These are phyloP conservation scores for Sordariomycetes sp. DNA, from an alignment of 2,329 filamentous ascomycete genomes.

Conservation along the genomic window DNA sequence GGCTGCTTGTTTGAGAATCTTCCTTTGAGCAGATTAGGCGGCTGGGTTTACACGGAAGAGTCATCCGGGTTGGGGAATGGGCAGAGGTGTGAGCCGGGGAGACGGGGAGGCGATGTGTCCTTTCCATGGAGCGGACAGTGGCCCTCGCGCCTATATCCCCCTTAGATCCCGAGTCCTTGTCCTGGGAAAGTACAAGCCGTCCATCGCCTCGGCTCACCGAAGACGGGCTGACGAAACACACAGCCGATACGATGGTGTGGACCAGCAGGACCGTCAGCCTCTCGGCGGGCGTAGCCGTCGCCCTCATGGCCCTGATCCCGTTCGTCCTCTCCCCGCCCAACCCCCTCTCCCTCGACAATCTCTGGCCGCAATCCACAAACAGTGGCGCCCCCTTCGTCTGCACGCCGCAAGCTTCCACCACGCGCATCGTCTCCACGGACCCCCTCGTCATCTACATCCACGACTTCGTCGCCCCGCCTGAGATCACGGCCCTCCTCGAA, in stretches of 20 bases:
- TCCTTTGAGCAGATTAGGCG: background rate
- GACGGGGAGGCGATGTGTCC: background rate
- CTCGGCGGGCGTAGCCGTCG: constrained; percentile 1
- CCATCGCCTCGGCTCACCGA: background rate
- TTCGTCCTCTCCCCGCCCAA: background rate
- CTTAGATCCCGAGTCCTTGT: background rate
- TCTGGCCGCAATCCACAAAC: background rate
- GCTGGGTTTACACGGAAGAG: background rate
- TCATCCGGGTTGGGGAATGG: background rate
- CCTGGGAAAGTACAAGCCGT: background rate
- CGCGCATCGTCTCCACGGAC: constrained; percentile 25
- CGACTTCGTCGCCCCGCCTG: constrained; percentile 19
- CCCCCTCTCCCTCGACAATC: background rate
- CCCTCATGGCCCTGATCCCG: constrained; percentile 1
- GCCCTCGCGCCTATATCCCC: background rate
- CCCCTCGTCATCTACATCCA: constrained; percentile 29
- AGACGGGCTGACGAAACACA: no score
- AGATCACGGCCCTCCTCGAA: constrained; percentile 15
- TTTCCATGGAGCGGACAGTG: background rate
- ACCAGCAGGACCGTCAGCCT: constrained; percentile 1
- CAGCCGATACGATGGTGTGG: background rate
- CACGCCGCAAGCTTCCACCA: constrained; percentile 19
- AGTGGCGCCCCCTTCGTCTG: constrained; percentile 9
- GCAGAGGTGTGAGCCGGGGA: no score
- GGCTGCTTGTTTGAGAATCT: background rate